Evolutionary conservation across 2,329 filamentous ascomycete genomes (phyloP).

Genomic region (Xylariomycetidae sp.): DNA sequence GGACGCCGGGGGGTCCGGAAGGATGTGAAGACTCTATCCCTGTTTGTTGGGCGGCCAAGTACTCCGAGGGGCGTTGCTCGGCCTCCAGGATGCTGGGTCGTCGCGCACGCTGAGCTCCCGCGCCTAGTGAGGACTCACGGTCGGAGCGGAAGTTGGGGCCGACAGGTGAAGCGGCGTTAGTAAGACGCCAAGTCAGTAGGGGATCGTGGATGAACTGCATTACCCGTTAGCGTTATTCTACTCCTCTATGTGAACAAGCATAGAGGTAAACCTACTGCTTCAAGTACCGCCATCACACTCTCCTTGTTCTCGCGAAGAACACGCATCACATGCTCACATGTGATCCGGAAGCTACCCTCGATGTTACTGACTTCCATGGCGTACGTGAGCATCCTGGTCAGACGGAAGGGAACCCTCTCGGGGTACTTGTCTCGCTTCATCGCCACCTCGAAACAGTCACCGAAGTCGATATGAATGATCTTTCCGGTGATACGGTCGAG

Average conservation of each 20-base stretch:
- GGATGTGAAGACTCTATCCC: slow-evolving; percentile 29
- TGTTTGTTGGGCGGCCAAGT: slow-evolving; percentile 44
- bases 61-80: slow-evolving; percentile 54
- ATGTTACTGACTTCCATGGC: slow-evolving; percentile 99
- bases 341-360: slow-evolving; percentile 96
- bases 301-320: slow-evolving; percentile 96
- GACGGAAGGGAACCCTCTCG: slow-evolving; percentile 92
- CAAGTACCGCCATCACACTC: slow-evolving; percentile 94
- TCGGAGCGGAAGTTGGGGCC: slow-evolving; percentile 65
- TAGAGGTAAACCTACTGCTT: slow-evolving; percentile 75
- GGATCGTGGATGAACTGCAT: slow-evolving; percentile 94
- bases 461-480: slow-evolving; percentile 98
- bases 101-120: slow-evolving; percentile 48
- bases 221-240: slow-evolving; percentile 11
- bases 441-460: slow-evolving; percentile 98
- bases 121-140: slow-evolving; percentile 49
- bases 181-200: slow-evolving; percentile 94
- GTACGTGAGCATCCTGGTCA: slow-evolving; percentile 98
- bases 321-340: slow-evolving; percentile 97
- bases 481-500: slow-evolving; percentile 93
- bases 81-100: slow-evolving; percentile 67
- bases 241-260: not conserved
- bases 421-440: slow-evolving; percentile 99
- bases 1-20: slow-evolving; percentile 42
- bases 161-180: slow-evolving; percentile 55